These are phyloP conservation scores for Boletus eberwhitei DNA, from an alignment of 768 basidiomycete species.

Conservation along the genomic window DNA sequence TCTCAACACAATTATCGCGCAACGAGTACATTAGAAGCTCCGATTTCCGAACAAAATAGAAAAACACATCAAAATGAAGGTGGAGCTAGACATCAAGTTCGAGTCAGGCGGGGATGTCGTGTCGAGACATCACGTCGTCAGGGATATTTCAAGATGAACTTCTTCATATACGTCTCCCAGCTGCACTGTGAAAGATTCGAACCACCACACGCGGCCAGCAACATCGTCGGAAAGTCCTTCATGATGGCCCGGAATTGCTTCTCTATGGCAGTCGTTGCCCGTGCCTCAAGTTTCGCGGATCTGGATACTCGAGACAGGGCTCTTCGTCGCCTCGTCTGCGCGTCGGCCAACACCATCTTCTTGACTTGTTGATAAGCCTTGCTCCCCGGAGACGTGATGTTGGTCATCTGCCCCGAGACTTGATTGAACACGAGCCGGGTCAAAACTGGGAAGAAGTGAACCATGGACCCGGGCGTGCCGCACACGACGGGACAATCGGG, in stretches of 20 bases:
- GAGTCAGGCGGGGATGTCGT: not conserved
- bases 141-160: conserved; percentile 61
- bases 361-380: conserved; percentile 43
- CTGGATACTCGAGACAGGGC: conserved; percentile 5
- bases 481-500: conserved; percentile 77
- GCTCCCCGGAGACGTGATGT: conserved; percentile 37
- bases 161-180: conserved; percentile 61
- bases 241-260: conserved; percentile 35
- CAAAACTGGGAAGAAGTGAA: conserved; percentile 60
- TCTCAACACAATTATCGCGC: not conserved
- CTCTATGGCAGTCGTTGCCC: conserved; percentile 15
- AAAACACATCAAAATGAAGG: conserved; percentile 1
- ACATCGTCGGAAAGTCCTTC: conserved; percentile 23
- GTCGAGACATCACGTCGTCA: conserved; percentile 29
- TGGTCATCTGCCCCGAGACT: conserved; percentile 34
- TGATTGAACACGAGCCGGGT: conserved; percentile 47
- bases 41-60: conserved; percentile 19
- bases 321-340: conserved; percentile 14
- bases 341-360: conserved; percentile 38
- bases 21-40: not conserved
- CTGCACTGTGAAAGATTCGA: conserved; percentile 46
- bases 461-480: conserved; percentile 77
- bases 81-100: conserved; percentile 1
- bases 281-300: conserved; percentile 17
- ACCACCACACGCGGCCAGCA: conserved; percentile 47